phyloP scores from a whole-genome alignment of 495 filamentous ascomycete species.

The Cercophora newfieldiana region DNA sequence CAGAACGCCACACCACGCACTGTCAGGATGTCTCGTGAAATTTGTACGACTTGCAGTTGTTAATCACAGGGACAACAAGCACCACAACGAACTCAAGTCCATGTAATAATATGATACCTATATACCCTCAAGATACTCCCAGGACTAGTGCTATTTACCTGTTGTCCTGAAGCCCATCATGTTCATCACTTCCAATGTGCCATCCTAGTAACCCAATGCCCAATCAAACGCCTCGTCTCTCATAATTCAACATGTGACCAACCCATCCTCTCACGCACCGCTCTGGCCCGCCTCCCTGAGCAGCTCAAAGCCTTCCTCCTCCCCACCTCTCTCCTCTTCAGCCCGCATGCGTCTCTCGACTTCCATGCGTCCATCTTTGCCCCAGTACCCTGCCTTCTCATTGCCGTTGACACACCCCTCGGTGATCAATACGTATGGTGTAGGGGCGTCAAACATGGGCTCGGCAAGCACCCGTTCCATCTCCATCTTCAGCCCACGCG shows the following conservation, averaged over 20 bases:
- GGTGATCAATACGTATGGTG: conserved; percentile 67
- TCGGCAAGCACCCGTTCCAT: conserved; percentile 85
- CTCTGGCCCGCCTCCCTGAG: conserved; percentile 47
- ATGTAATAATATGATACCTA: not conserved
- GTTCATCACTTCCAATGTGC: not conserved
- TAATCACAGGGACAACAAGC: too few species aligned
- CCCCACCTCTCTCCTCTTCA: conserved; percentile 47
- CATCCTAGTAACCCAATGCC: not conserved
- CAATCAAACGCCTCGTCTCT: conserved; percentile 16
- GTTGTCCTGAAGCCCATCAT: not conserved
- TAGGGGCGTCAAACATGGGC: conserved; percentile 87
- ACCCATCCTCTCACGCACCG: conserved; percentile 35
- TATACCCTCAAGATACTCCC: not conserved
- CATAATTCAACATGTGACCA: not conserved
- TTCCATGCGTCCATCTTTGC: conserved; percentile 53
- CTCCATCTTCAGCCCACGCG: conserved; percentile 82
- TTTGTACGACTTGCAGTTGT: too few species aligned
- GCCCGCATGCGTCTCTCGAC: conserved; percentile 54
- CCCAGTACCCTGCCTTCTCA: conserved; percentile 54
- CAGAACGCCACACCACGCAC: too few species aligned
- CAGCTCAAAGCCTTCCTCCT: conserved; percentile 33
- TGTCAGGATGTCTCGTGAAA: too few species aligned
- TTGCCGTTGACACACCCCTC: conserved; percentile 67
- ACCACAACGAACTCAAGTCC: not conserved
- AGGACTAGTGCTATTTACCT: not conserved